These are phyloP conservation scores for Plicaturopsis crispa DNA, from an alignment of 768 basidiomycete genomes.

Conservation along the genomic window DNA sequence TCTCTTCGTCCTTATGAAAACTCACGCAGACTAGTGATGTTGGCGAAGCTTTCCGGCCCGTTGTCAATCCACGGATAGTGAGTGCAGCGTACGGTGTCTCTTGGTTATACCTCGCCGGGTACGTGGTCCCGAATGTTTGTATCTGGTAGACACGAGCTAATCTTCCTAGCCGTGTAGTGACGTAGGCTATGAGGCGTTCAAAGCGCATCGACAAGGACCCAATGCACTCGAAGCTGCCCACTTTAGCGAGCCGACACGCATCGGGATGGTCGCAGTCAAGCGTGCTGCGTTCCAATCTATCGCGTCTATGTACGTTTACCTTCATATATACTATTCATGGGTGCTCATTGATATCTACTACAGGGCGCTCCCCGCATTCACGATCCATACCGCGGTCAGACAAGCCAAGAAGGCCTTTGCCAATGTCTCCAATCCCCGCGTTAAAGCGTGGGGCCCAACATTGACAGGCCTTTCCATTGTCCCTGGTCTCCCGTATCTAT, in stretches of 20 bases:
- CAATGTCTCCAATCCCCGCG: slow-evolving; percentile 45
- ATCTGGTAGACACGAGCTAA: neutral
- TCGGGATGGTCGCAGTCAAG: slow-evolving; percentile 67
- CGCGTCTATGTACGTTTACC: slow-evolving; percentile 62
- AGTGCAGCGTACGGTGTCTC: slow-evolving; percentile 75
- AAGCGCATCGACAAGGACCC: slow-evolving; percentile 63
- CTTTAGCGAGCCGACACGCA: slow-evolving; percentile 62
- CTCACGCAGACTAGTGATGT: slow-evolving; percentile 63
- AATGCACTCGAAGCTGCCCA: slow-evolving; percentile 57
- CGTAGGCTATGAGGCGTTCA: slow-evolving; percentile 77
- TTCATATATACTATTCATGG: slow-evolving; percentile 4
- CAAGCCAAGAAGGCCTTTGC: slow-evolving; percentile 64
- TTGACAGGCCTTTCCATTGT: slow-evolving; percentile 66
- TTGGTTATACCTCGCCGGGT: slow-evolving; percentile 73
- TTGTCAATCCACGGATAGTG: slow-evolving; percentile 66
- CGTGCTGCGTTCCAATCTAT: slow-evolving; percentile 75
- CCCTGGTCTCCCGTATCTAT: slow-evolving; percentile 68
- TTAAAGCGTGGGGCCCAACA: slow-evolving; percentile 74
- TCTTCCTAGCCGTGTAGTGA: slow-evolving; percentile 30
- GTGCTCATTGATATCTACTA: slow-evolving; percentile 6
- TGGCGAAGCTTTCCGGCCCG: slow-evolving; percentile 77
- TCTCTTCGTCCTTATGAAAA: slow-evolving; percentile 10
- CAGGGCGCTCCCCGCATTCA: slow-evolving; percentile 79
- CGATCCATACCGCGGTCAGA: slow-evolving; percentile 76
- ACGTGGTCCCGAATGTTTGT: slow-evolving; percentile 11